Evolutionary conservation across 495 filamentous ascomycete genomes (phyloP).

Genomic region (Sporormia fimetaria): DNA sequence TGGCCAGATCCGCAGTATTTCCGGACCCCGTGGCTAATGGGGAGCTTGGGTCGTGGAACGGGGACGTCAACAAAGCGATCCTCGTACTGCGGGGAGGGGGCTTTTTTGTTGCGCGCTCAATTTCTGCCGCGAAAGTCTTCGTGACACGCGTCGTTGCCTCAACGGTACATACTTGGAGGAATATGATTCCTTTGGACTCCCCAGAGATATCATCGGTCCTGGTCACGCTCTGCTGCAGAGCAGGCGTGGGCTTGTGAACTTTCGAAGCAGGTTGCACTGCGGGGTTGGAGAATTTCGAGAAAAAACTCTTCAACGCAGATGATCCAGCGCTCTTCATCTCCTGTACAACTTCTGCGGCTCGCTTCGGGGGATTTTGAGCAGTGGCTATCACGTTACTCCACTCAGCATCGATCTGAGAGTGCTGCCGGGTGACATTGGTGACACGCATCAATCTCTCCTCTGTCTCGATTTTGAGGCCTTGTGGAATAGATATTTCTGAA

Average conservation of each 20-base stretch:
- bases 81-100: constrained; percentile 78
- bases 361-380: constrained; percentile 18
- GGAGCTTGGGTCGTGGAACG: constrained; percentile 68
- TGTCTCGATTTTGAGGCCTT: constrained; percentile 68
- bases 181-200: constrained; percentile 60
- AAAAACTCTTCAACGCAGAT: constrained; percentile 68
- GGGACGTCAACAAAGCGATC: constrained; percentile 78
- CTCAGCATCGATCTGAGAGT: constrained; percentile 77
- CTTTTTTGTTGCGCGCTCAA: constrained; percentile 96
- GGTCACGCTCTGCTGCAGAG: constrained; percentile 41
- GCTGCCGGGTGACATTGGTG: constrained; percentile 57
- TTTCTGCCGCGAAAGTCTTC: constrained; percentile 58
- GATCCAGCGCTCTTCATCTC: constrained; percentile 33
- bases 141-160: constrained; percentile 61
- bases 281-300: constrained; percentile 39
- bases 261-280: constrained; percentile 34
- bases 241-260: constrained; percentile 40
- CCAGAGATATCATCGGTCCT: constrained; percentile 54
- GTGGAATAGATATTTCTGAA: constrained; percentile 58
- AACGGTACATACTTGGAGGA: constrained; percentile 76
- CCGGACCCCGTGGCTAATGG: constrained; percentile 38
- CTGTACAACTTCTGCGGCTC: constrained; percentile 16
- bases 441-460: constrained; percentile 79
- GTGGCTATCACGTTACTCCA: constrained; percentile 79
- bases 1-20: constrained; percentile 42